These are phyloP conservation scores for Obelidium mucronatum DNA, from an alignment of 192 early-diverging fungal genomes.

Conservation along the genomic window DNA sequence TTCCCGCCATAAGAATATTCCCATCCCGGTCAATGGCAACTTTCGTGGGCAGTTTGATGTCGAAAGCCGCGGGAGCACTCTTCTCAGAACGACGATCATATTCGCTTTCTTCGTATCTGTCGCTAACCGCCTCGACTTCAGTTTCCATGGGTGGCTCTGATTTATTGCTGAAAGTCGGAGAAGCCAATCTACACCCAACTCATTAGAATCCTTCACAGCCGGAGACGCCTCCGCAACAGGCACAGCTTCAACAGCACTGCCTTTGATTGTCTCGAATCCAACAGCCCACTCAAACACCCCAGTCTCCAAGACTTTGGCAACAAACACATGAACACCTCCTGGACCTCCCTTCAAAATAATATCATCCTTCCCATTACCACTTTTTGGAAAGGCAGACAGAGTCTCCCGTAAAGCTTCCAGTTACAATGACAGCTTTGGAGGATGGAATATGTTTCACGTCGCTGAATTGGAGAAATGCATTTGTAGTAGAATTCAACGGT, in stretches of 20 bases:
- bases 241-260: background rate
- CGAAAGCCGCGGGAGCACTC: background rate
- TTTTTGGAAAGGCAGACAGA: background rate
- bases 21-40: slow-evolving; percentile 1
- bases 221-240: background rate
- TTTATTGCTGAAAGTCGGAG: background rate
- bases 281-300: background rate
- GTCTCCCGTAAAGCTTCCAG: background rate
- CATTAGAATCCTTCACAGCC: background rate
- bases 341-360: background rate
- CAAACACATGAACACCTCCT: background rate
- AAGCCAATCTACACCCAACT: too few species aligned
- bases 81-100: background rate
- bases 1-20: slow-evolving; percentile 12
- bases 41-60: slow-evolving; percentile 9
- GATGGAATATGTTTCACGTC: background rate
- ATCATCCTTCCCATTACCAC: background rate
- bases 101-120: background rate
- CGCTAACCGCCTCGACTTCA: background rate
- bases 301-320: background rate
- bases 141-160: background rate
- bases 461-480: background rate
- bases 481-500: background rate
- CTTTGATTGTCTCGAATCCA: background rate
- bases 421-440: background rate